phyloP scores from a whole-genome alignment of 2,329 filamentous ascomycete genomes.

The Microdochium trichocladiopsis region DNA sequence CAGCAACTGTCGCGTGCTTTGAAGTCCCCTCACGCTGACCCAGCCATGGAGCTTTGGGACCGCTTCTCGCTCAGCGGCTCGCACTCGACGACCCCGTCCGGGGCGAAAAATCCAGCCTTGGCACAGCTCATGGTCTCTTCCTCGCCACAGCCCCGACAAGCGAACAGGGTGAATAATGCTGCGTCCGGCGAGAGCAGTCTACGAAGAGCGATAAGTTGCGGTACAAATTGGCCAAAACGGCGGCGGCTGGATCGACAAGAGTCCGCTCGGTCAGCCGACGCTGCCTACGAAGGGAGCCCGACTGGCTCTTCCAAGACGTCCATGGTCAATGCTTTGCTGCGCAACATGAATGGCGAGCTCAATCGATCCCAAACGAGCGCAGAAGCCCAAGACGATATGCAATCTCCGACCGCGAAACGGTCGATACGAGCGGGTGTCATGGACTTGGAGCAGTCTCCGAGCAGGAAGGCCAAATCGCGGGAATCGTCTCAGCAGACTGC shows the following conservation, averaged over 20 bases:
- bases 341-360: constrained; percentile 54
- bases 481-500: constrained; percentile 1
- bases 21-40: constrained; percentile 63
- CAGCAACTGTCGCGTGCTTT: constrained; percentile 51
- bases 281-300: constrained; percentile 28
- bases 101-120: constrained; percentile 34
- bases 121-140: constrained; percentile 64
- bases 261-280: constrained; percentile 22
- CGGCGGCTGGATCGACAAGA: constrained; percentile 48
- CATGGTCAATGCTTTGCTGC: constrained; percentile 55
- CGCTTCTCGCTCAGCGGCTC: constrained; percentile 53
- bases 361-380: constrained; percentile 30
- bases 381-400: constrained; percentile 17
- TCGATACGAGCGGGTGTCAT: background rate
- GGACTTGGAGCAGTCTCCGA: constrained; percentile 21
- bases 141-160: constrained; percentile 54
- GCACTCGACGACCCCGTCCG: background rate
- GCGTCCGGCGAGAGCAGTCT: constrained; percentile 37
- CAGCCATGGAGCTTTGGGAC: constrained; percentile 71
- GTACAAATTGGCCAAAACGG: constrained; percentile 65
- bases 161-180: constrained; percentile 21
- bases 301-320: constrained; percentile 46
- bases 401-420: constrained; percentile 34
- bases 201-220: constrained; percentile 62
- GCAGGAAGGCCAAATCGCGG: constrained; percentile 1